Base-by-base conservation (phyloP, 306 rosid genomes). In the Urtica urens region DNA sequence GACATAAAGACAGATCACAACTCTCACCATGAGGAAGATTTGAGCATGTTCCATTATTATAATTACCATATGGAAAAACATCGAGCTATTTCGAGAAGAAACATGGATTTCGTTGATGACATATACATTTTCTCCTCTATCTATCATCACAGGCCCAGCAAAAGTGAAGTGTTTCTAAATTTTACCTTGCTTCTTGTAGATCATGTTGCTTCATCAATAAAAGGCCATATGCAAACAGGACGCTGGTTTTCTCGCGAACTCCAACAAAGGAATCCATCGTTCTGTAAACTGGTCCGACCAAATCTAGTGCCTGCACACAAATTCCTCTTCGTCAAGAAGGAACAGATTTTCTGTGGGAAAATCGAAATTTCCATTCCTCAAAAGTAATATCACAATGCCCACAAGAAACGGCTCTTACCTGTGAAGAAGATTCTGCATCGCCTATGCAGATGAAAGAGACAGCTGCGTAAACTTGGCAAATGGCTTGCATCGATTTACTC, bases 191-290 rank as follows among this genome's bases (percentile, higher is more conserved):
- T 81, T 88, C 97, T 69, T 84, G 97, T 42, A 88, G 73, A 74
- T 88, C 95, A 40, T 81, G 93, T 58, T 79, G 95, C 75, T 84
- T 90, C 93, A 79, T 81, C 66, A 84, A 75, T 69, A 90, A 55
- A 56, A 90, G 86, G 49, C 97, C 97, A 49, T 84, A 90, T 23
- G 93, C 97, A 59, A 81, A 90, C 66, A 84, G 87, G 58, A 76
- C 86, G 50, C 79, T 75, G 40, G 97, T 90, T 79, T 90, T 84
- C 81, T 90, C 97, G 64, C 95, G 74, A 69, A 90, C 92, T 49
- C 97, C 95, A n/a, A 81, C 97, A 62, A 90, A 90, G 38, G 95
- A 84, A 72, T 90, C 97, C 84, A 81, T 84, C 65, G 77, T 77
- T 39, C 82, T 74, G 71, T 84, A 75, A 64, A 81, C 87, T 49